phyloP scores from a whole-genome alignment of 345 rosid species.

The Luvunga scandens region DNA sequence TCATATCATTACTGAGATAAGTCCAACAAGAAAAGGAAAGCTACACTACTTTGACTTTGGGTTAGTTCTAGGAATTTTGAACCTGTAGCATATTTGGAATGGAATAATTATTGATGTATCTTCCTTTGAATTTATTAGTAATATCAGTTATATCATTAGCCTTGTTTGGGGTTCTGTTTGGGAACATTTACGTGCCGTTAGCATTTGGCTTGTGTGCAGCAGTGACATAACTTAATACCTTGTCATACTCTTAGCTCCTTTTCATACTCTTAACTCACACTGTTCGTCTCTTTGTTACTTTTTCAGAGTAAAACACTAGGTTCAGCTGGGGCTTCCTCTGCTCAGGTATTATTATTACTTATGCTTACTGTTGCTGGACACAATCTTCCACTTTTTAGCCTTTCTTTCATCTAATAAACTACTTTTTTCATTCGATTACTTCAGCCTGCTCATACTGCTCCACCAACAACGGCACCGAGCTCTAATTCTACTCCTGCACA shows the following conservation, averaged over 20 bases:
- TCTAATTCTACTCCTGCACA: conserved; percentile 40
- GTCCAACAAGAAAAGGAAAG: not conserved
- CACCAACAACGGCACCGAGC: conserved; percentile 38
- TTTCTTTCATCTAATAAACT: not conserved
- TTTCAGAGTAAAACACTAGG: conserved; percentile 66
- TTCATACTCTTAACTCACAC: not conserved
- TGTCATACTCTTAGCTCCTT: not conserved
- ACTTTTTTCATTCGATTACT: conserved; percentile 10
- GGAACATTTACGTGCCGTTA: not conserved
- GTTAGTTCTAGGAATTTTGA: conserved; percentile 1
- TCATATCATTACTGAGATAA: not conserved
- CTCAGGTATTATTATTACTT: conserved; percentile 46
- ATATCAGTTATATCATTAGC: not conserved
- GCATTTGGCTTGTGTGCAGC: not conserved
- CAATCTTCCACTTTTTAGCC: not conserved
- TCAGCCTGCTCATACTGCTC: conserved; percentile 57
- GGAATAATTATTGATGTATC: not conserved
- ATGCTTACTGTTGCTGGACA: not conserved
- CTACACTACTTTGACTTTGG: not conserved
- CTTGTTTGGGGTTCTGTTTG: not conserved
- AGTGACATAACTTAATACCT: not conserved
- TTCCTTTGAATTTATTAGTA: not conserved
- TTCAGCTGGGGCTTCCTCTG: conserved; percentile 52
- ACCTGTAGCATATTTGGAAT: not conserved
- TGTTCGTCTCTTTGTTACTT: not conserved